A percentile compares a stretch with the other conserved stretches of the same genome.
Evolutionary conservation across 371 early-diverging fungal species (phyloP).

Genomic region (Rhizomucor pusillus): DNA sequence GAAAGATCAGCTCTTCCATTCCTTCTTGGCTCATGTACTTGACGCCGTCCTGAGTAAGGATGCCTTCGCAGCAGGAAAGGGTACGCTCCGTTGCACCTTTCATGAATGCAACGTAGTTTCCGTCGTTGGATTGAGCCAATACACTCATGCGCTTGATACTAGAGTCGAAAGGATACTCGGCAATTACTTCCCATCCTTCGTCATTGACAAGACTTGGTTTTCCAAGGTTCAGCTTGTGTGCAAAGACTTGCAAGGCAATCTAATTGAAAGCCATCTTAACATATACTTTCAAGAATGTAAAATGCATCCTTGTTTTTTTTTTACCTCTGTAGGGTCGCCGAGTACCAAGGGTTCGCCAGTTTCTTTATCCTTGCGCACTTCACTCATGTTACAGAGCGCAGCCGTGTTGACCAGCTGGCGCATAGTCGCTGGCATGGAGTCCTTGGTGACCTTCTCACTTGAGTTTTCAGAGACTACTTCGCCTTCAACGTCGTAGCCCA

Average conservation of each 20-base stretch:
- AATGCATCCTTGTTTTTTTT: background rate
- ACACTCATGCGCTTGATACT: slow-evolving; percentile 92
- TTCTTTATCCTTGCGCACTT: slow-evolving; percentile 57
- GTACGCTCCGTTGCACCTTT: slow-evolving; percentile 83
- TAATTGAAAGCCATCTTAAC: slow-evolving; percentile 9
- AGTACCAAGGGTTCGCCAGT: slow-evolving; percentile 67
- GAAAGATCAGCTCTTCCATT: slow-evolving; percentile 51
- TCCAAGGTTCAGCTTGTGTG: slow-evolving; percentile 67
- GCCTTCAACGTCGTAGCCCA: slow-evolving; percentile 50
- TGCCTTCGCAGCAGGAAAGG: slow-evolving; percentile 52
- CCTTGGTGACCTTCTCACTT: slow-evolving; percentile 15
- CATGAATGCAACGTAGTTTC: slow-evolving; percentile 47
- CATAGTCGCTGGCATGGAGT: slow-evolving; percentile 34
- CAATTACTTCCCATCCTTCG: slow-evolving; percentile 61
- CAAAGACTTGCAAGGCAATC: slow-evolving; percentile 74
- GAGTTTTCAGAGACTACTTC: slow-evolving; percentile 27
- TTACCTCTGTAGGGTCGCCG: slow-evolving; percentile 83
- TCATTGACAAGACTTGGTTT: slow-evolving; percentile 50
- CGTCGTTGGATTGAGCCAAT: slow-evolving; percentile 60
- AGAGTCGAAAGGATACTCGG: slow-evolving; percentile 83
- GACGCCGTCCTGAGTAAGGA: slow-evolving; percentile 20
- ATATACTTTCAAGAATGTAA: background rate
- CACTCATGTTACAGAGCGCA: slow-evolving; percentile 76
- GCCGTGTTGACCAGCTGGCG: slow-evolving; percentile 46
- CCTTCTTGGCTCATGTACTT: slow-evolving; percentile 39